These are phyloP conservation scores for Misopates orontium DNA, from an alignment of 257 asterid genomes.

Conservation along the genomic window DNA sequence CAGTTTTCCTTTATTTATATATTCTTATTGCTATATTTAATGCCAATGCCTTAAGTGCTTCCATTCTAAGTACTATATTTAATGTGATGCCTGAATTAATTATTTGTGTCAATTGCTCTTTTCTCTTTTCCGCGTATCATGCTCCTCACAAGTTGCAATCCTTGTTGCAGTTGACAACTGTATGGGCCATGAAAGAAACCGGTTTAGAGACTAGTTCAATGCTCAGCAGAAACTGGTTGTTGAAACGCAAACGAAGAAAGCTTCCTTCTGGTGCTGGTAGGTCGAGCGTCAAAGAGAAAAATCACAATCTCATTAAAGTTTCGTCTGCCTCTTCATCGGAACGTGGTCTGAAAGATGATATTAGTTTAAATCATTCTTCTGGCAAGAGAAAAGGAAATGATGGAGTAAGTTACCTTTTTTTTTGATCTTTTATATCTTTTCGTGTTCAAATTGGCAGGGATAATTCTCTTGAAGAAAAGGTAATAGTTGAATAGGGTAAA, in stretches of 20 bases:
- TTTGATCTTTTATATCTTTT: conserved; percentile 10
- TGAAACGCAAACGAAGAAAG: conserved; percentile 65
- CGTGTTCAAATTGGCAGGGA: not conserved
- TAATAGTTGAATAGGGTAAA: not conserved
- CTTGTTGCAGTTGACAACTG: conserved; percentile 29
- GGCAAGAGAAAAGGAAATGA: conserved; percentile 68
- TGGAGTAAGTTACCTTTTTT: conserved; percentile 48
- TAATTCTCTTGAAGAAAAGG: conserved; percentile 2
- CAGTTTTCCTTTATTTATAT: conserved; percentile 1
- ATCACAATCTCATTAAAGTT: conserved; percentile 35
- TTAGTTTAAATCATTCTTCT: conserved; percentile 28
- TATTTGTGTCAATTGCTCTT: not conserved
- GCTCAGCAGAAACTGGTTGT: conserved; percentile 55
- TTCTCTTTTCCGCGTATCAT: not conserved
- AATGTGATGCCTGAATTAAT: not conserved
- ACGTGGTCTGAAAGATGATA: conserved; percentile 28
- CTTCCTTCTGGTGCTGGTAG: conserved; percentile 42
- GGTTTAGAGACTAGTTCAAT: conserved; percentile 42
- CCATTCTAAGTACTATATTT: not conserved
- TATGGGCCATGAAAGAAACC: conserved; percentile 45
- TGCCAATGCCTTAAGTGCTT: no score
- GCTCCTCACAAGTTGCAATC: not conserved
- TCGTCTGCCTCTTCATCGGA: conserved; percentile 34
- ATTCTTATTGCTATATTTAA: not conserved
- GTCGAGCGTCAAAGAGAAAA: conserved; percentile 35